Conservation (phyloP, 306 rosid genomes). For the Prunus fruticosa region DNA sequence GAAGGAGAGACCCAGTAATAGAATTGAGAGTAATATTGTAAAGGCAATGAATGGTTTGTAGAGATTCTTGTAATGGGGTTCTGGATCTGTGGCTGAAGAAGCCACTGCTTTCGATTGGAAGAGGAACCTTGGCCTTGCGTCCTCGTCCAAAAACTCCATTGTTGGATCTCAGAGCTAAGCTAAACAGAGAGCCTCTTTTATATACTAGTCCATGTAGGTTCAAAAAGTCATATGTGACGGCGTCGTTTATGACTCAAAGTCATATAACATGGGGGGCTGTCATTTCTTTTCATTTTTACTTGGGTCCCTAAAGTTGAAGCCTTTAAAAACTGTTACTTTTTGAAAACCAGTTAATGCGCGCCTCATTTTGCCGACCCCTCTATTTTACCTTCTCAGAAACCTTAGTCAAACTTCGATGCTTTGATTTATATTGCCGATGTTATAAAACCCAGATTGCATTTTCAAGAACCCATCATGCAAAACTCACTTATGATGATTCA, state of each 20-base stretch:
- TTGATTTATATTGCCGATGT: constrained; percentile 7
- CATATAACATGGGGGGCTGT: neutral
- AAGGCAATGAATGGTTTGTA: constrained; percentile 31
- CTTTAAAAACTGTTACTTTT: neutral
- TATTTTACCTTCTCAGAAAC: constrained; percentile 1
- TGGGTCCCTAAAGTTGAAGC: neutral
- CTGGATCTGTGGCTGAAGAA: constrained; percentile 14
- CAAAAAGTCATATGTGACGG: neutral
- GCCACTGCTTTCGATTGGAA: constrained; percentile 34
- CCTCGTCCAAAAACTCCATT: constrained; percentile 63
- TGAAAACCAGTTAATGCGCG: constrained; percentile 32
- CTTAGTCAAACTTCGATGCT: neutral
- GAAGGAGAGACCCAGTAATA: constrained; percentile 34
- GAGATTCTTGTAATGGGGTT: constrained; percentile 15
- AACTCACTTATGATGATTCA: constrained; percentile 34
- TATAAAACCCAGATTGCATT: constrained; percentile 16
- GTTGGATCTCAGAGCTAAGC: neutral
- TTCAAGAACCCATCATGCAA: constrained; percentile 10
- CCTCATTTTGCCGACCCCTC: constrained; percentile 21
- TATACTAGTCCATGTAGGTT: neutral
- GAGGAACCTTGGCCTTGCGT: constrained; percentile 55
- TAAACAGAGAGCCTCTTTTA: neutral
- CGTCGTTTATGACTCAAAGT: neutral
- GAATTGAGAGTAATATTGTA: constrained; percentile 26
- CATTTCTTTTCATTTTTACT: neutral